Conservation (phyloP, 2,329 filamentous ascomycete species). For the Hypoxylon sp. region DNA sequence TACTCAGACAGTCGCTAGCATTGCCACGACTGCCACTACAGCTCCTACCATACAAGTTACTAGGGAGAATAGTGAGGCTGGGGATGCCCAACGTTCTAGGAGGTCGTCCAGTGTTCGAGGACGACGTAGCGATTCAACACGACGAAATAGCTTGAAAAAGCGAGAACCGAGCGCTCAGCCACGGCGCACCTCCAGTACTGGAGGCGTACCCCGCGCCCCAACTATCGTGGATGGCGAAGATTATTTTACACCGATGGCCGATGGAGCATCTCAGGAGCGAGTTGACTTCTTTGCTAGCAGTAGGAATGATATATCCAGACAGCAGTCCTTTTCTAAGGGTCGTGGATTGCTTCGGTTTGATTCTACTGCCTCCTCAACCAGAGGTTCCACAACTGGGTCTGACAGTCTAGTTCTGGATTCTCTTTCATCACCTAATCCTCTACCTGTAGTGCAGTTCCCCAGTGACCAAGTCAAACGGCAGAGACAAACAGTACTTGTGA, state of each 20-base stretch:
- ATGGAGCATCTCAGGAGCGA: slow-evolving; percentile 55
- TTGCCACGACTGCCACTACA: slow-evolving; percentile 62
- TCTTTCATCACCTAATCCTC: slow-evolving; percentile 62
- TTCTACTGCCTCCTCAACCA: slow-evolving; percentile 61
- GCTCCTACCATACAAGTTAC: slow-evolving; percentile 84
- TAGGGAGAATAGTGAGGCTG: slow-evolving; percentile 68
- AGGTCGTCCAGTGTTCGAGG: slow-evolving; percentile 59
- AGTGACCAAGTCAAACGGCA: slow-evolving; percentile 67
- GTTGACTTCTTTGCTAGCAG: slow-evolving; percentile 62
- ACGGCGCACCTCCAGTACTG: slow-evolving; percentile 62
- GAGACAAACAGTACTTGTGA: slow-evolving; percentile 72
- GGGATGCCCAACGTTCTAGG: slow-evolving; percentile 56
- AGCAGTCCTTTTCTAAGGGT: slow-evolving; percentile 61
- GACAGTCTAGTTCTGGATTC: slow-evolving; percentile 59
- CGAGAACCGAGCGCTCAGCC: slow-evolving; percentile 66
- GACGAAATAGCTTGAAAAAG: slow-evolving; percentile 68
- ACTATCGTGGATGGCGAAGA: slow-evolving; percentile 66
- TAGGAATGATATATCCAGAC: slow-evolving; percentile 58
- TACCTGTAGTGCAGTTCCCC: slow-evolving; percentile 69
- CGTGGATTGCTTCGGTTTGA: slow-evolving; percentile 62
- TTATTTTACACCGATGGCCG: slow-evolving; percentile 65
- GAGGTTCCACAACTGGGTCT: slow-evolving; percentile 58
- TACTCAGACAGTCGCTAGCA: slow-evolving; percentile 60
- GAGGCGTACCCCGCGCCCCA: slow-evolving; percentile 57
- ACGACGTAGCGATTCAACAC: slow-evolving; percentile 63